Evolutionary conservation across 2,329 filamentous ascomycete genomes (phyloP).

Genomic region (Chrysosporium keratinophilum): DNA sequence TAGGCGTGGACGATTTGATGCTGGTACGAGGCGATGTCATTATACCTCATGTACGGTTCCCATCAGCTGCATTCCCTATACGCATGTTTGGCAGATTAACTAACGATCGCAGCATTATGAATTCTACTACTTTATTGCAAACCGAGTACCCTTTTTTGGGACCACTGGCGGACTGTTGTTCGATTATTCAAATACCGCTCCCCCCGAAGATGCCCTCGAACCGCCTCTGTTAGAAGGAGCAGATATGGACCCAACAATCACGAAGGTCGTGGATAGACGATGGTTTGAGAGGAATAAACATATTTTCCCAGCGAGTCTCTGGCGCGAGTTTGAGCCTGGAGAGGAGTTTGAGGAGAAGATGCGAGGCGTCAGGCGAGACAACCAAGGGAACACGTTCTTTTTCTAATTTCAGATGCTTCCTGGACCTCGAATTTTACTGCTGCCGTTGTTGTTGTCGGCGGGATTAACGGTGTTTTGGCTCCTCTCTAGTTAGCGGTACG

Average conservation of each 20-base stretch:
- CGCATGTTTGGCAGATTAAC: constrained; percentile 8
- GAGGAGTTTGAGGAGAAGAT: constrained; percentile 59
- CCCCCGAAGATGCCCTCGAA: constrained; percentile 32
- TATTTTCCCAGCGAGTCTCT: constrained; percentile 90
- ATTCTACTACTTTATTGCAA: constrained; percentile 93
- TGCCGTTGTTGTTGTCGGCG: too few species aligned
- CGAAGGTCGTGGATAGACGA: constrained; percentile 87
- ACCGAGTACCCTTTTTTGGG: constrained; percentile 52
- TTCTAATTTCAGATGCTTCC: constrained; percentile 40
- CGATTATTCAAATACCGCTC: constrained; percentile 51
- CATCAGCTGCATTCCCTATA: background rate
- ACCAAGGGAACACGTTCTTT: constrained; percentile 87
- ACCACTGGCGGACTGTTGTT: constrained; percentile 72
- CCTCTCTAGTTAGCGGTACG: too few species aligned
- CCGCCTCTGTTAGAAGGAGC: constrained; percentile 59
- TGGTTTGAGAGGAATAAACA: constrained; percentile 99
- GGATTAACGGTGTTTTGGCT: too few species aligned
- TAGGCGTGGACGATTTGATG: constrained; percentile 92
- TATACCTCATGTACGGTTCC: constrained; percentile 70
- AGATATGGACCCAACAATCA: constrained; percentile 64
- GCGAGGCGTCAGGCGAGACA: constrained; percentile 67
- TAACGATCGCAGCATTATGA: constrained; percentile 67
- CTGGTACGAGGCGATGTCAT: constrained; percentile 83
- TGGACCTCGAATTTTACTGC: too few species aligned
- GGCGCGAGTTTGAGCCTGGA: constrained; percentile 88